Conservation (phyloP, 306 rosid genomes). For the Prunus persica region Prunus_persica_NCBIv2 NC_034010.1:20266501-20267000, state of each 20-base stretch:
- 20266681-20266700: conserved; percentile 47
- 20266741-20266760: conserved; percentile 56
- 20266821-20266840: conserved; percentile 66
- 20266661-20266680: background rate
- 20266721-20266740: conserved; percentile 42
- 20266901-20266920: background rate
- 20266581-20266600: background rate
- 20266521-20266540: background rate
- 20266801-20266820: conserved; percentile 65
- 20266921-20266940: background rate
- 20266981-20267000: conserved; percentile 51
- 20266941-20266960: background rate
- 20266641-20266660: background rate
- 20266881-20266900: background rate
- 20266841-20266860: conserved; percentile 33
- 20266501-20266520: background rate
- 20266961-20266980: conserved; percentile 39
- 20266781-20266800: conserved; percentile 60
- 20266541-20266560: background rate
- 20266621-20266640: background rate
- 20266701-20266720: conserved; percentile 29
- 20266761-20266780: conserved; percentile 56
- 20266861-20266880: background rate
- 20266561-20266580: background rate
- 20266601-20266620: background rate